Evolutionary conservation across 441 rosid species (phyloP).

Genomic region (Gossypium aridum): DNA sequence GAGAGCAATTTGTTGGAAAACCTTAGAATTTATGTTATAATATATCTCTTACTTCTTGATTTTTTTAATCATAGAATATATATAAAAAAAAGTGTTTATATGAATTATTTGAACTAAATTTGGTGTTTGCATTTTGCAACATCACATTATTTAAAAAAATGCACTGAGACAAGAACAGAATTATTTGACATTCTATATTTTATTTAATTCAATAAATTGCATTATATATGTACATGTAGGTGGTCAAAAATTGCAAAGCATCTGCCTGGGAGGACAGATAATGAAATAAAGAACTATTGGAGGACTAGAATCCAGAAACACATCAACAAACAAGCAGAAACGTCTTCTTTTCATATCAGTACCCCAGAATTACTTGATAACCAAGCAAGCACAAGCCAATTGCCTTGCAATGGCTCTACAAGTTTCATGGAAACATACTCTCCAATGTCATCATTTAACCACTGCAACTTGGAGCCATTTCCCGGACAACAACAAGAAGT

Average conservation of each 20-base stretch:
- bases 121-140: no score
- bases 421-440: conserved; percentile 39
- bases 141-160: no score
- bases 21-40: no score
- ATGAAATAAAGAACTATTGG: conserved; percentile 94
- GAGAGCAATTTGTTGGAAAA: no score
- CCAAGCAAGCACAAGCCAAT: conserved; percentile 57
- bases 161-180: no score
- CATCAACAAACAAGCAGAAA: conserved; percentile 50
- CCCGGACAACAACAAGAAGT: conserved; percentile 2
- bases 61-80: no score
- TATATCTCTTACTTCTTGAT: no score
- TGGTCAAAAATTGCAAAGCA: conserved; percentile 99
- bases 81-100: no score
- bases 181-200: no score
- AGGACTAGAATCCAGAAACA: conserved; percentile 95
- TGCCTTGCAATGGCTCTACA: conserved; percentile 24
- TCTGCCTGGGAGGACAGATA: conserved; percentile 95
- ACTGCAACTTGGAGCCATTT: conserved; percentile 22
- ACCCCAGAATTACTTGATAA: conserved; percentile 37
- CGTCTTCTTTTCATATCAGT: conserved; percentile 22
- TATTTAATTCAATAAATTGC: no score
- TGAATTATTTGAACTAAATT: no score
- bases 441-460: conserved; percentile 34
- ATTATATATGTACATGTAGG: conserved; percentile 26